Evolutionary conservation across 2,329 filamentous ascomycete genomes (phyloP).

Genomic region (Aureobasidium leucospermi): DNA sequence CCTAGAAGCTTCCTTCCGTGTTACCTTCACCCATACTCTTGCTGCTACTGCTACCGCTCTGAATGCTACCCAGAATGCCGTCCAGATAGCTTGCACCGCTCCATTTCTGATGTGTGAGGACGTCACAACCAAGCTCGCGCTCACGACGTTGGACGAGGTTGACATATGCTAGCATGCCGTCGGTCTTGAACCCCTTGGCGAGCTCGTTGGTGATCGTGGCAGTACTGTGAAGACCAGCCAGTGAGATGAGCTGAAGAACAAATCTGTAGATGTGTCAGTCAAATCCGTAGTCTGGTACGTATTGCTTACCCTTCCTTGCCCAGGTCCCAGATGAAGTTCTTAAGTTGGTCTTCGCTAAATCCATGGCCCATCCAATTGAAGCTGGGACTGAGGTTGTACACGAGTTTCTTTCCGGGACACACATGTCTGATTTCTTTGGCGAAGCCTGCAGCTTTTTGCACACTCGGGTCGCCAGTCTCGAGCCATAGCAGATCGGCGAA

Average conservation of each 20-base stretch:
- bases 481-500: conserved; percentile 96
- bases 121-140: conserved; percentile 84
- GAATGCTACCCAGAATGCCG: conserved; percentile 80
- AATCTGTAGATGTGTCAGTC: conserved; percentile 1
- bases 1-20: conserved; percentile 54
- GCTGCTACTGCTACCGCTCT: conserved; percentile 81
- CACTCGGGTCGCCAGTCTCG: conserved; percentile 84
- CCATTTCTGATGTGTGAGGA: conserved; percentile 93
- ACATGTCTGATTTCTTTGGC: conserved; percentile 64
- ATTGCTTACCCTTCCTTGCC: conserved; percentile 69
- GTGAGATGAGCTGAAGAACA: conserved; percentile 53
- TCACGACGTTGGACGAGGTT: conserved; percentile 82
- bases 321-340: conserved; percentile 94
- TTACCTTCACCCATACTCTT: conserved; percentile 95
- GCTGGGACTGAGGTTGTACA: conserved; percentile 92
- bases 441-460: conserved; percentile 67
- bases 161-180: conserved; percentile 98
- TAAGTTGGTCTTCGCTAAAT: conserved; percentile 73
- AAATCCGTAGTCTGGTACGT: neutral
- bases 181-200: conserved; percentile 71
- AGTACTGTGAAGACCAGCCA: conserved; percentile 57
- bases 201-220: conserved; percentile 66
- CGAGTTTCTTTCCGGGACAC: conserved; percentile 75
- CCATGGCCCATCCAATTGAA: conserved; percentile 99
- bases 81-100: conserved; percentile 71